Evolutionary conservation across 208 protist genomes (phyloP).

Genomic region (Angomonas desouzai): DNA sequence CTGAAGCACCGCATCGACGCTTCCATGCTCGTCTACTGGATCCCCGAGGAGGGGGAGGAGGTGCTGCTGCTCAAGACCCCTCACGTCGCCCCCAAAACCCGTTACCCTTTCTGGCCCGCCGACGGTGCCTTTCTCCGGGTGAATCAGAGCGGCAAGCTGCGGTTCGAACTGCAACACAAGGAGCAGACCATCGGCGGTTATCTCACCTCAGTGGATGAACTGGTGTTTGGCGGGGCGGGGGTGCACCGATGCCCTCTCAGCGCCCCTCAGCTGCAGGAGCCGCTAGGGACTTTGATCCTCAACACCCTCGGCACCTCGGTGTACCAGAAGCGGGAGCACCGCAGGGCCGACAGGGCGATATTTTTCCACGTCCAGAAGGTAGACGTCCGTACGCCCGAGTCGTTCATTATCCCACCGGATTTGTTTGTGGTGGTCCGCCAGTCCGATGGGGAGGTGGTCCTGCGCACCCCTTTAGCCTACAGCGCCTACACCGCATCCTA

Average conservation of each 20-base stretch:
- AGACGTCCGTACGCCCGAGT: conserved; percentile 14
- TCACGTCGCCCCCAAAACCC: conserved; percentile 58
- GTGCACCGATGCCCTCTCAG: conserved; percentile 51
- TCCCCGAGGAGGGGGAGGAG: conserved; percentile 18
- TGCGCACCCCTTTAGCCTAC: conserved; percentile 62
- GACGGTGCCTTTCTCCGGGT: conserved; percentile 48
- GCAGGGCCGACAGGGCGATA: conserved; percentile 30
- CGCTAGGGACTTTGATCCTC: conserved; percentile 59
- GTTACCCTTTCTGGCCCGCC: conserved; percentile 63
- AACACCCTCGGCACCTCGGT: conserved; percentile 48
- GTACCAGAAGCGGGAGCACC: conserved; percentile 24
- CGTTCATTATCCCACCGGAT: conserved; percentile 63
- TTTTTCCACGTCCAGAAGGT: conserved; percentile 61
- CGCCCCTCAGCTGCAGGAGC: conserved; percentile 36
- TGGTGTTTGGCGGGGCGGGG: conserved; percentile 74
- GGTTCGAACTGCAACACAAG: conserved; percentile 72
- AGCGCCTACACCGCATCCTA: conserved; percentile 48
- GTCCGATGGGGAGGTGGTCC: conserved; percentile 30
- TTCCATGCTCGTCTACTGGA: conserved; percentile 41
- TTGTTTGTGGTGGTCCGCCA: conserved; percentile 71
- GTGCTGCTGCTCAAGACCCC: conserved; percentile 51
- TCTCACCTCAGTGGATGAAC: conserved; percentile 61
- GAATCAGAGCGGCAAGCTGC: conserved; percentile 43
- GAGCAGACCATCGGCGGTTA: conserved; percentile 57
- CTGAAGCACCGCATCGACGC: conserved; percentile 84